Conservation (phyloP, 352 stramenopile species). For the Lagenidium giganteum region DNA sequence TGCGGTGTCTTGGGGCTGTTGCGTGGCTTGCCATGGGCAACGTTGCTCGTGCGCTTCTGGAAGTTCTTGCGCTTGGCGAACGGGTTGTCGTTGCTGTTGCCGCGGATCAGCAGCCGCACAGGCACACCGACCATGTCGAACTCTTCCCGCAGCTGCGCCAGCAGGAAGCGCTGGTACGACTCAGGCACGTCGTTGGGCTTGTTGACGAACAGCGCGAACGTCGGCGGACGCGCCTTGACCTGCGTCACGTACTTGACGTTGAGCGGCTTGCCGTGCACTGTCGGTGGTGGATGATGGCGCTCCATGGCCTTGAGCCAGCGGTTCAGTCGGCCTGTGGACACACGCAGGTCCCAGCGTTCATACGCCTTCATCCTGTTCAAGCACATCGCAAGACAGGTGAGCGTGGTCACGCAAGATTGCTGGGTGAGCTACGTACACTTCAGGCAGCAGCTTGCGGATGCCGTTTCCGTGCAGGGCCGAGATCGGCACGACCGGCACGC, state of each 20-base stretch:
- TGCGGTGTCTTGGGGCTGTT: slow-evolving; percentile 8
- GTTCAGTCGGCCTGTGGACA: slow-evolving; percentile 73
- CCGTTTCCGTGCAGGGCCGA: slow-evolving; percentile 69
- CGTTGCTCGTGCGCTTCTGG: slow-evolving; percentile 65
- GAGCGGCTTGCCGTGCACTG: slow-evolving; percentile 75
- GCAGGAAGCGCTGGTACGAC: slow-evolving; percentile 72
- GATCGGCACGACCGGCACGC: slow-evolving; percentile 75
- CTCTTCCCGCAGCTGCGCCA: slow-evolving; percentile 74
- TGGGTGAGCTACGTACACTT: slow-evolving; percentile 69
- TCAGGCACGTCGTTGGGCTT: slow-evolving; percentile 70
- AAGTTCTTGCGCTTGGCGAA: slow-evolving; percentile 84
- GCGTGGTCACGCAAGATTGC: too few species aligned
- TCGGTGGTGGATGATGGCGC: slow-evolving; percentile 75
- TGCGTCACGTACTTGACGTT: slow-evolving; percentile 88
- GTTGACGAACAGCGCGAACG: slow-evolving; percentile 81
- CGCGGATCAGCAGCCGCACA: slow-evolving; percentile 63
- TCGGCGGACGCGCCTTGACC: slow-evolving; percentile 76
- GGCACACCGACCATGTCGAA: slow-evolving; percentile 84
- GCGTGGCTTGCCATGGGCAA: slow-evolving; percentile 53
- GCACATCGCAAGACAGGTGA: too few species aligned
- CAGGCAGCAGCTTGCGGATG: slow-evolving; percentile 73
- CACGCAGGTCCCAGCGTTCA: slow-evolving; percentile 73
- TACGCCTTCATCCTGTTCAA: slow-evolving; percentile 68
- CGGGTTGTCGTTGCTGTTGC: slow-evolving; percentile 72
- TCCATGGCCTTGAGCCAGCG: slow-evolving; percentile 83